phyloP scores from a whole-genome alignment of 2,329 filamentous ascomycete species.

The Talaromyces amestolkiae region DNA sequence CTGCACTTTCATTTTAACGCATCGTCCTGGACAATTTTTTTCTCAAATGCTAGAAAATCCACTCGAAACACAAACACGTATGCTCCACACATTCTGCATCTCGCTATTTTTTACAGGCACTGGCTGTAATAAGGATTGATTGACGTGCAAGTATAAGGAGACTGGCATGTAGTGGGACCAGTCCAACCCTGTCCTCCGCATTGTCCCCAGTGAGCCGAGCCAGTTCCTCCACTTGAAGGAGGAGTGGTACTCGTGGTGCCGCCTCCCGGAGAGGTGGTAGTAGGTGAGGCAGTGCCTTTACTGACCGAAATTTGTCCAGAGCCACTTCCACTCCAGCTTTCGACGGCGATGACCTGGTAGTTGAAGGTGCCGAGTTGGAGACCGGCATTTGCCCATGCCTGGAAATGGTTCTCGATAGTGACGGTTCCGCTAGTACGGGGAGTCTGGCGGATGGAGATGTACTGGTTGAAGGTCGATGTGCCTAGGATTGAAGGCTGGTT shows the following conservation, averaged over 20 bases:
- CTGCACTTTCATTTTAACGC: too few species aligned
- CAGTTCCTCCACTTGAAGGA: not conserved
- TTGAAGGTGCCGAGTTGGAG: constrained; percentile 35
- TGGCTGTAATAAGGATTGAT: constrained; percentile 32
- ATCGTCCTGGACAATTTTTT: too few species aligned
- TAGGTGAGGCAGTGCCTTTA: not conserved
- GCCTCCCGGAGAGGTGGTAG: not conserved
- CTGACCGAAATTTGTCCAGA: constrained; percentile 9
- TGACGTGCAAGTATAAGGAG: constrained; percentile 28
- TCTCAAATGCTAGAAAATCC: too few species aligned
- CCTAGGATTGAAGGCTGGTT: constrained; percentile 43
- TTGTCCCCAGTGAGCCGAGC: constrained; percentile 21
- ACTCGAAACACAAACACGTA: too few species aligned
- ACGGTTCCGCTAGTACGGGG: constrained; percentile 39
- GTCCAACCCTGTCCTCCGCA: constrained; percentile 32
- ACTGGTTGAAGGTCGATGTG: constrained; percentile 30
- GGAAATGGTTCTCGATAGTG: constrained; percentile 39
- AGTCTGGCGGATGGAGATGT: constrained; percentile 35
- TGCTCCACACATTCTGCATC: too few species aligned
- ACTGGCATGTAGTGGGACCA: constrained; percentile 28
- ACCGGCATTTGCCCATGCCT: constrained; percentile 35
- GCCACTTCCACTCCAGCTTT: constrained; percentile 26
- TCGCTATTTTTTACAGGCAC: constrained; percentile 23
- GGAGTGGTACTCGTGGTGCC: not conserved
- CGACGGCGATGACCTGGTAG: constrained; percentile 45